phyloP scores from a whole-genome alignment of 192 early-diverging fungal genomes.

The Irineochytrium annulatum region DNA sequence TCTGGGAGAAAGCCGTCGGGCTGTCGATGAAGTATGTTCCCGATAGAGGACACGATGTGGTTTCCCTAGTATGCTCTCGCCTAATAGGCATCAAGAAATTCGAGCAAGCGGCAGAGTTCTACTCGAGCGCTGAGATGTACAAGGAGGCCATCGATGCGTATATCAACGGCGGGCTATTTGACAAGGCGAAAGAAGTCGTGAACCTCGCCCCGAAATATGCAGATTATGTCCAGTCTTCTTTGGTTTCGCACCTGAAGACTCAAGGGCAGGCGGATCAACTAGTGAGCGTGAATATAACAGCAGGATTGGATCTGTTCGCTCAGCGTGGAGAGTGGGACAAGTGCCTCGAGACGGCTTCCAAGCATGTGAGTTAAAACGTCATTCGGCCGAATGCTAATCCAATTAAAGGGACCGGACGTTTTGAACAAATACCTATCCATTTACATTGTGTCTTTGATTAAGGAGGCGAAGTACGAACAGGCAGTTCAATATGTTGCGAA shows the following conservation, averaged over 20 bases:
- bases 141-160: constrained; percentile 61
- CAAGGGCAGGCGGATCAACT: constrained; percentile 50
- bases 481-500: constrained; percentile 31
- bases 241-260: constrained; percentile 52
- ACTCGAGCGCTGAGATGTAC: constrained; percentile 46
- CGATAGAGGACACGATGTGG: constrained; percentile 47
- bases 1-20: constrained; percentile 56
- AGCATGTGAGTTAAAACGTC: constrained; percentile 23
- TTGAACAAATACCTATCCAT: constrained; percentile 46
- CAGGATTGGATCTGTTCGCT: constrained; percentile 53
- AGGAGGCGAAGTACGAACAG: constrained; percentile 41
- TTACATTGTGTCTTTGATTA: constrained; percentile 34
- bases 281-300: constrained; percentile 49
- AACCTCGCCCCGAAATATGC: constrained; percentile 51
- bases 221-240: constrained; percentile 53
- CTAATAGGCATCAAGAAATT: constrained; percentile 46
- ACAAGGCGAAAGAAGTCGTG: constrained; percentile 48
- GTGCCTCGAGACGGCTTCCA: constrained; percentile 50
- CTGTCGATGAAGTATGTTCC: constrained; percentile 58
- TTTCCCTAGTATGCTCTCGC: constrained; percentile 39
- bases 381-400: constrained; percentile 6
- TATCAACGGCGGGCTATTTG: constrained; percentile 46
- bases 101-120: constrained; percentile 53
- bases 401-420: constrained; percentile 34
- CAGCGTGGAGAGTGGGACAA: constrained; percentile 60